Base-by-base conservation (phyloP, 148 eudicot genomes). In the Cornus suecica region DNA sequence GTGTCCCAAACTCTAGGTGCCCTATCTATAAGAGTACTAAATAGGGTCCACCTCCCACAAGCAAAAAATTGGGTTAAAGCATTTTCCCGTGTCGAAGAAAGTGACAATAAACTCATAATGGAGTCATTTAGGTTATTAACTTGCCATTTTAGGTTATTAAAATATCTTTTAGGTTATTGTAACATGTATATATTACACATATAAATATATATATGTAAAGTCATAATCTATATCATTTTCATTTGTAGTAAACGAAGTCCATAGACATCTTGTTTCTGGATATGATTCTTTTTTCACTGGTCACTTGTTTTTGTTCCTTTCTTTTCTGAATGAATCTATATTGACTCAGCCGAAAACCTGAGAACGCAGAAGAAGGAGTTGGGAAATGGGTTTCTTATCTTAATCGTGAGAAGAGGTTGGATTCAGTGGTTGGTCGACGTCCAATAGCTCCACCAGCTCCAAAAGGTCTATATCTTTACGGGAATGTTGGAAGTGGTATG, bases 361-460 rank as follows among this genome's bases (percentile, higher is more conserved):
- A 82, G 63, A 83, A 81, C 71, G 87, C 87, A 69, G 99, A 94
- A 88, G 82, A 89, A 5, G 99, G 99, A 76, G 96, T 91, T 73
- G 99, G 99, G 22, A 94, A 87, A 77, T 90, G 99, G 99, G 99
- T 92, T 70, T 89, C 99, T 22, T 94, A 90, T 77, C 96, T 94
- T 58, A 94, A 94, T 66, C 87, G 99, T 65, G 97, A 94, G 79
- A 92, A 68, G 82, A 92, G 90, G 77, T 82, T 94, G 80, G 91
- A 94, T 84, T 89, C 94, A 15, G 58, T 87, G 48, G 80, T 85
- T 81, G 99, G 99, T 72, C 83, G 77, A 34, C 87, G 90, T 71
- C 99, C 99, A 58, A 79, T 78, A 79, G 88, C 90, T 79, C 99
- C 99, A 75, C 83, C 86, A 71, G 97, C 97, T 62, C 99, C 99